Percentiles rank a stretch among this genome's conserved stretches.
Evolutionary conservation across 1,284 basidiomycete genomes (phyloP).

Genomic region (Pyrrhoderma noxium): DNA sequence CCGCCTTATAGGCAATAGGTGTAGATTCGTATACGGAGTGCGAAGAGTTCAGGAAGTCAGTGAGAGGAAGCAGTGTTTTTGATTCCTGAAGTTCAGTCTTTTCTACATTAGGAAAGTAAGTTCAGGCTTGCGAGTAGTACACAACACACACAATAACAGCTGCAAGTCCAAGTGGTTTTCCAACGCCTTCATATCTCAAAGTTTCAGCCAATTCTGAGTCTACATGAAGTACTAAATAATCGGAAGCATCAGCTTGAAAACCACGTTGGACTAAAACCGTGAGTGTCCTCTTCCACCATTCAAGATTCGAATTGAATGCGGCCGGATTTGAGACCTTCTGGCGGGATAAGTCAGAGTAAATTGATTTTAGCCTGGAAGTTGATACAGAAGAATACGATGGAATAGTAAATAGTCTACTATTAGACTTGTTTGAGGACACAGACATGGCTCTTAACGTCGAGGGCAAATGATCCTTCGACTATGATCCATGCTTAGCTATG

Average conservation of each 20-base stretch:
- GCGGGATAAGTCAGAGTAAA: slow-evolving; percentile 83
- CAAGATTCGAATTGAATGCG: slow-evolving; percentile 73
- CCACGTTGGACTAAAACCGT: slow-evolving; percentile 56
- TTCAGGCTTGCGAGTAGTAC: slow-evolving; percentile 18
- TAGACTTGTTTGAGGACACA: slow-evolving; percentile 1
- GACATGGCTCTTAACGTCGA: background rate
- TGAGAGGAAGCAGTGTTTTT: slow-evolving; percentile 42
- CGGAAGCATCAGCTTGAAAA: slow-evolving; percentile 39
- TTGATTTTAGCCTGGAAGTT: slow-evolving; percentile 63
- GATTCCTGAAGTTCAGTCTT: slow-evolving; percentile 54
- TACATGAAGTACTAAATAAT: slow-evolving; percentile 61
- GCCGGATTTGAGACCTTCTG: slow-evolving; percentile 82
- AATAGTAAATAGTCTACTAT: slow-evolving; percentile 28
- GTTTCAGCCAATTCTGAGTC: slow-evolving; percentile 51
- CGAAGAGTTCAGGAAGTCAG: slow-evolving; percentile 51
- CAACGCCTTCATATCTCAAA: slow-evolving; percentile 60
- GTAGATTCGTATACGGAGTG: slow-evolving; percentile 64
- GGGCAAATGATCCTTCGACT: too few relatives aligned
- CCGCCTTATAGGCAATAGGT: slow-evolving; percentile 62
- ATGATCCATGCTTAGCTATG: too few relatives aligned
- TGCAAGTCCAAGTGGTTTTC: slow-evolving; percentile 76
- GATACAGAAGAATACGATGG: slow-evolving; percentile 46
- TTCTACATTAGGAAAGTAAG: slow-evolving; percentile 31
- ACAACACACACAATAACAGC: slow-evolving; percentile 58
- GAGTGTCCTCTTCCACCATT: slow-evolving; percentile 81